phyloP scores from a whole-genome alignment of 2,329 filamentous ascomycete genomes.

The Aureobasidium leucospermi region DNA sequence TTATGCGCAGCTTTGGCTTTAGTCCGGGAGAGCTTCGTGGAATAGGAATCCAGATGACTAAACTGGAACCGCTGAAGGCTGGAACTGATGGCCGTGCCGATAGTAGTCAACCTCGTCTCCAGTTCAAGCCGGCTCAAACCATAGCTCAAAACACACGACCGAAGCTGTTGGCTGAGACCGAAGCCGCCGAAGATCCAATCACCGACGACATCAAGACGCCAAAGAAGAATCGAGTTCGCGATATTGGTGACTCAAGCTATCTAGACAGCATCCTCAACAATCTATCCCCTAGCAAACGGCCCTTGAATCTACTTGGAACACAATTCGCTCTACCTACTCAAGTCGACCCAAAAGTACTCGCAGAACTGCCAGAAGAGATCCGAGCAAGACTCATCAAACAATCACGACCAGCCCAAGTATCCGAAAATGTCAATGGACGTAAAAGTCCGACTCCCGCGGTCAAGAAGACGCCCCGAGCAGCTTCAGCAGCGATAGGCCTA shows the following conservation, averaged over 20 bases:
- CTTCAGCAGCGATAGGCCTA: slow-evolving; percentile 31
- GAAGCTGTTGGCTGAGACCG: not conserved
- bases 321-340: slow-evolving; percentile 88
- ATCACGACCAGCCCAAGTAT: slow-evolving; percentile 14
- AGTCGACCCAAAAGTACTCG: slow-evolving; percentile 71
- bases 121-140: slow-evolving; percentile 54
- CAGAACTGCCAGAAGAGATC: slow-evolving; percentile 78
- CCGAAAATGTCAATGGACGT: not conserved
- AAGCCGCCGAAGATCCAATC: slow-evolving; percentile 33
- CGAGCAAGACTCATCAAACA: slow-evolving; percentile 64
- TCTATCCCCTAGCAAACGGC: slow-evolving; percentile 51
- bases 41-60: slow-evolving; percentile 87
- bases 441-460: not conserved
- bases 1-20: slow-evolving; percentile 74
- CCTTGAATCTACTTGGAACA: slow-evolving; percentile 73
- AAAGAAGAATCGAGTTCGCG: slow-evolving; percentile 23
- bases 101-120: slow-evolving; percentile 71
- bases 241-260: slow-evolving; percentile 26
- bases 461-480: not conserved
- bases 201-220: slow-evolving; percentile 40
- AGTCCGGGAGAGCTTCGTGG: slow-evolving; percentile 89
- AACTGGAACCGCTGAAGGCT: slow-evolving; percentile 70
- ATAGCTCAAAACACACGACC: slow-evolving; percentile 32
- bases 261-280: slow-evolving; percentile 29
- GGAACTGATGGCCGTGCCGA: slow-evolving; percentile 47